phyloP scores from a whole-genome alignment of 768 basidiomycete species.

The Trametes cinnabarina region DNA sequence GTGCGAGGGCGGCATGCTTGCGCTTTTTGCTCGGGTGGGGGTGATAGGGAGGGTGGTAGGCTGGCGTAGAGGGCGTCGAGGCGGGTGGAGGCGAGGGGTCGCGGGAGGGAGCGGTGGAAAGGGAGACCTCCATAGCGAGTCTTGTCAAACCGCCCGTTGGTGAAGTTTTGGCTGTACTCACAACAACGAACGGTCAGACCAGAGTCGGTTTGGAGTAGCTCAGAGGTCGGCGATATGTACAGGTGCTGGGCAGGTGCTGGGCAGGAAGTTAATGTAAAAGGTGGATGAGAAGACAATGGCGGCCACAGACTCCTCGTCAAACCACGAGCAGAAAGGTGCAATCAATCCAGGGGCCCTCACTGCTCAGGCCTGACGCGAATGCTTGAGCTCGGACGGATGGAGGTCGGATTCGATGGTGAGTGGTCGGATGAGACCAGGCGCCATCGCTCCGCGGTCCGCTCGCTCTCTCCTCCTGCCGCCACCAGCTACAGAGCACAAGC shows the following conservation, averaged over 20 bases:
- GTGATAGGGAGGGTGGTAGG: slow-evolving; percentile 5
- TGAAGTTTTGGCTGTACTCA: slow-evolving; percentile 3
- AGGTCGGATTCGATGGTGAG: too few relatives aligned
- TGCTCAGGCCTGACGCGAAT: too few relatives aligned
- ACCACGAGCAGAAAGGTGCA: too few relatives aligned
- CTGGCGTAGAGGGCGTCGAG: slow-evolving; percentile 27
- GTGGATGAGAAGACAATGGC: too few relatives aligned
- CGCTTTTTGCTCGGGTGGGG: slow-evolving; percentile 40
- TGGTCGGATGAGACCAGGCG: too few relatives aligned
- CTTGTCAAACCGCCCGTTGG: slow-evolving; percentile 17
- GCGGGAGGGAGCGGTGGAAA: slow-evolving; percentile 17
- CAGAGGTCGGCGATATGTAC: too few relatives aligned
- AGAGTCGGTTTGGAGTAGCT: too few relatives aligned
- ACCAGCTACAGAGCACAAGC: not conserved
- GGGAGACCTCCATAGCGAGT: slow-evolving; percentile 24
- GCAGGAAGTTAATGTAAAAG: too few relatives aligned
- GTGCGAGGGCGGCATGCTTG: slow-evolving; percentile 46
- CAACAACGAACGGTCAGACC: not conserved
- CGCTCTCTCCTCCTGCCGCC: not conserved
- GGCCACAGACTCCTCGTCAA: too few relatives aligned
- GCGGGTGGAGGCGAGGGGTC: slow-evolving; percentile 36
- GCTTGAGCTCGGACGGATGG: too few relatives aligned
- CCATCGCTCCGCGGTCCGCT: not conserved
- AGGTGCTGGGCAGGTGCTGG: too few relatives aligned
- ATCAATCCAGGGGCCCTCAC: too few relatives aligned